A percentile compares a stretch with the other conserved stretches of the same genome.
phyloP scores from a whole-genome alignment of 2,329 filamentous ascomycete species.

The Claviceps africana region DNA sequence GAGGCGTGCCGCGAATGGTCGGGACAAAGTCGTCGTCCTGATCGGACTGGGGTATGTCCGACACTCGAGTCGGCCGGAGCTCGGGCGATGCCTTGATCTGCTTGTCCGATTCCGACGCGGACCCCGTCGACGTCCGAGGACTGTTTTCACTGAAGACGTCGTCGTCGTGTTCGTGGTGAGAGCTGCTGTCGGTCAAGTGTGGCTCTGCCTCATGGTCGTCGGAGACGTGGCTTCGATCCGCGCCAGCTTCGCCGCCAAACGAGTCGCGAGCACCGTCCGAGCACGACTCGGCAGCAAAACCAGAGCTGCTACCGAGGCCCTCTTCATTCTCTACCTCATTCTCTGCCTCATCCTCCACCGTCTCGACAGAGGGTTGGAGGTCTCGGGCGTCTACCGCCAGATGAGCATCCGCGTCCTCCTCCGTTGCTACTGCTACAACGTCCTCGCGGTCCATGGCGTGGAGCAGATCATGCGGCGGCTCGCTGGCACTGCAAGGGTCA shows the following conservation, averaged over 20 bases:
- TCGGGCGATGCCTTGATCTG: slow-evolving; percentile 15
- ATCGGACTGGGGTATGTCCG: slow-evolving; percentile 36
- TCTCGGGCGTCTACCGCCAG: not conserved
- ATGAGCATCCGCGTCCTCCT: not conserved
- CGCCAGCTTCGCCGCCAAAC: slow-evolving; percentile 11
- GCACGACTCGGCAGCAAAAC: slow-evolving; percentile 14
- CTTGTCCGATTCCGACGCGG: slow-evolving; percentile 26
- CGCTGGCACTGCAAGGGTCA: slow-evolving; percentile 30
- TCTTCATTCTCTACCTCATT: slow-evolving; percentile 1
- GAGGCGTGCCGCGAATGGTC: slow-evolving; percentile 42
- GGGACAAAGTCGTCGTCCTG: slow-evolving; percentile 33
- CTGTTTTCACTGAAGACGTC: slow-evolving; percentile 47
- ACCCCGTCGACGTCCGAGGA: slow-evolving; percentile 42
- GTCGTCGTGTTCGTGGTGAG: slow-evolving; percentile 37
- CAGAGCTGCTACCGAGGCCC: not conserved
- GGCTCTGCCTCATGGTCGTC: slow-evolving; percentile 8
- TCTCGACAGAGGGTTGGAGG: slow-evolving; percentile 2
- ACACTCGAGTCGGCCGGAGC: slow-evolving; percentile 28
- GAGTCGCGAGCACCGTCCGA: slow-evolving; percentile 9
- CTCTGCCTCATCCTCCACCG: slow-evolving; percentile 1
- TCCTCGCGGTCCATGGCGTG: slow-evolving; percentile 4
- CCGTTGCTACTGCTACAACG: not conserved
- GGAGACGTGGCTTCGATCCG: slow-evolving; percentile 8
- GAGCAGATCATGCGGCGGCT: slow-evolving; percentile 8
- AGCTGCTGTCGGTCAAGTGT: slow-evolving; percentile 23